Evolutionary conservation across 2,329 filamentous ascomycete genomes (phyloP), one percentile per base, ranked within the genome.

Genomic region (Trichoderma gracile): DNA sequence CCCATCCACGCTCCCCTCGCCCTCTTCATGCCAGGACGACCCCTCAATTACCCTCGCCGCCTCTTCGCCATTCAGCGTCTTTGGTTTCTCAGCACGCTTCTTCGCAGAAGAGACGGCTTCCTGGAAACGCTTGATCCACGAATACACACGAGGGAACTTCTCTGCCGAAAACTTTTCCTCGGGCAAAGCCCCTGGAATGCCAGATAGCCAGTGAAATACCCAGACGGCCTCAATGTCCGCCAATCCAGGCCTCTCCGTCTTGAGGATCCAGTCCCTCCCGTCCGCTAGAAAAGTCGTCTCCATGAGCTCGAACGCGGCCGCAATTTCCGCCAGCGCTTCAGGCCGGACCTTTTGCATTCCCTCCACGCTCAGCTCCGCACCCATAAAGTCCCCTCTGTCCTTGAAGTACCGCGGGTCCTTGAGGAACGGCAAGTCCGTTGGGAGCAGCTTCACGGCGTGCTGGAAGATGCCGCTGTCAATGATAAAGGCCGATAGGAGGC

Each of bases 141-240:
- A 82, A 71, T 84, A 89, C 0, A 86, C 82, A 64, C 78, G 81
- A 0, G 88, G 89, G 69, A 84, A 90, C 45, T 75, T 76, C 19
- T 74, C 73, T 15, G 77, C 71, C 3, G 82, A 83, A 67, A 91
- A 81, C 7, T 80, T 69, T 21, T 82, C 78, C 55, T 76, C 65
- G 4, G 85, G 82, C 53, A 90, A 78, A 15, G 83, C 82, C 5
- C 82, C 82, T 14, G 82, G 81, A 53, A 90, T 77, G 12, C 75
- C 77, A 3, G 76, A 73, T 1, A 91, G 74, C 89, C 89, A 92
- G 73, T 88, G 82, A 68, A 92, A 82, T 0, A 84, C 81, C 87
- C 86, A 91, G 14, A 89, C 77, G 49, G 83, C 86, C 76, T 92
- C 86, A 66, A 92, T 86, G 73, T 93, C 90, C 4, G 84, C 87